Evolutionary conservation across 2,329 filamentous ascomycete genomes (phyloP), one percentile per base, ranked within the genome.

Genomic region (Purpureocillium takamizusanense): DNA sequence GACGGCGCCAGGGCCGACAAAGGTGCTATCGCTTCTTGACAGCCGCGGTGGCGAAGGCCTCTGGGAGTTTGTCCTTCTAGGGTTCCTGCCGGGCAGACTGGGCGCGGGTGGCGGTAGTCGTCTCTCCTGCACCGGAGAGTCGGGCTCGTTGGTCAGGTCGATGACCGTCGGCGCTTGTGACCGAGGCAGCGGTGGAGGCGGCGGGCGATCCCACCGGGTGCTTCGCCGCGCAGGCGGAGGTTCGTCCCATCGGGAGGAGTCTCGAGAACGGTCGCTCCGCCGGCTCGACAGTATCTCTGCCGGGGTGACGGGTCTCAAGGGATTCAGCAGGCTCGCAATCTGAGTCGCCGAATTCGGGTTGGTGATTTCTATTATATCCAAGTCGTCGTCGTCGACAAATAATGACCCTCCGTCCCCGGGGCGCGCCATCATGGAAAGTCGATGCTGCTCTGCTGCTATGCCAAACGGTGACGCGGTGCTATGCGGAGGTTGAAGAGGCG

Each of bases 61-160:
- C 37, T 61, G 60, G 4, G 65, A 64, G 41, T 56, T 56, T 14
- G 65, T 68, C 14, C 67, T 53, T 23, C 66, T 56, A 3, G 64
- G 61, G 38, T 70, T 65, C 33, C 57, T 51, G 11, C 46, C 44
- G 17, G 39, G 17, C 29, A 25, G 36, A 16, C n/a, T 31, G 15
- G 38, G 38, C 17, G 21, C 6, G 5, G 21, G 6, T 5, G 40
- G 43, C 17, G 52, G 62, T 38, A 60, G 46, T 16, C 40, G 41
- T 31, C 62, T 56, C 46, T 60, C 57, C 34, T 62, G 48, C 7
- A 50, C 43, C 6, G 68, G 66, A 14, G 67, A 71, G 49, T 73
- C 69, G 0, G 69, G 67, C 45, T 72, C 70, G 9, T 59, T 61
- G 1, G 70, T 74, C 35, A 75, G 52, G 41, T 74, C 70, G 32